Conservation (phyloP, 2,329 filamentous ascomycete genomes). For the Alternaria brassicicola region DNA sequence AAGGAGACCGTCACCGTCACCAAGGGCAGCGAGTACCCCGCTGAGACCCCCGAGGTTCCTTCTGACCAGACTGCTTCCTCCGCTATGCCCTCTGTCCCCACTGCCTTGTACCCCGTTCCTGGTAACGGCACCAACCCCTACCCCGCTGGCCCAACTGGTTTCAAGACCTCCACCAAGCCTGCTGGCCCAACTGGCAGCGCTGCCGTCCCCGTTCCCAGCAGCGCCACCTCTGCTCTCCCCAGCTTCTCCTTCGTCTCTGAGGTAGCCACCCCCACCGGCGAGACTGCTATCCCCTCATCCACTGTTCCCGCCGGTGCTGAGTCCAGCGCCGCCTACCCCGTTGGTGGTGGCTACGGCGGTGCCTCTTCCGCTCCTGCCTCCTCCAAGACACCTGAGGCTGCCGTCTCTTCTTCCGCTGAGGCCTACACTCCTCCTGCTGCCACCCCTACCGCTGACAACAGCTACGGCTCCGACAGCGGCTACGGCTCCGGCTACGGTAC, state of each 20-base stretch:
- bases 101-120: slow-evolving; percentile 32
- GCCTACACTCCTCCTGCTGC: slow-evolving; percentile 18
- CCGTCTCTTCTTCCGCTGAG: slow-evolving; percentile 9
- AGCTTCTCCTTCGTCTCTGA: slow-evolving; percentile 35
- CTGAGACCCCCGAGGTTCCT: slow-evolving; percentile 11
- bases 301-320: slow-evolving; percentile 14
- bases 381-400: slow-evolving; percentile 13
- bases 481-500: slow-evolving; percentile 31
- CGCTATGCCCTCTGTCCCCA: slow-evolving; percentile 19
- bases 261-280: slow-evolving; percentile 20
- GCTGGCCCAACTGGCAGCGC: slow-evolving; percentile 26
- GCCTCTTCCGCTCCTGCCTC: slow-evolving; percentile 17
- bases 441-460: slow-evolving; percentile 16
- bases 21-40: slow-evolving; percentile 22
- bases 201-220: slow-evolving; percentile 21
- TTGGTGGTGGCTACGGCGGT: slow-evolving; percentile 18
- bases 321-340: slow-evolving; percentile 24
- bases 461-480: slow-evolving; percentile 12
- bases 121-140: slow-evolving; percentile 38
- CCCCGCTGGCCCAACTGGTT: slow-evolving; percentile 38
- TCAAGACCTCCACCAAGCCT: slow-evolving; percentile 41
- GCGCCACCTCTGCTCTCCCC: slow-evolving; percentile 25
- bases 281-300: slow-evolving; percentile 21
- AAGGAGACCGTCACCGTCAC: slow-evolving; percentile 50
- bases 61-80: slow-evolving; percentile 17